Base-by-base conservation (phyloP, 1,284 basidiomycete genomes). In the Mrakiaceae sp. region DNA sequence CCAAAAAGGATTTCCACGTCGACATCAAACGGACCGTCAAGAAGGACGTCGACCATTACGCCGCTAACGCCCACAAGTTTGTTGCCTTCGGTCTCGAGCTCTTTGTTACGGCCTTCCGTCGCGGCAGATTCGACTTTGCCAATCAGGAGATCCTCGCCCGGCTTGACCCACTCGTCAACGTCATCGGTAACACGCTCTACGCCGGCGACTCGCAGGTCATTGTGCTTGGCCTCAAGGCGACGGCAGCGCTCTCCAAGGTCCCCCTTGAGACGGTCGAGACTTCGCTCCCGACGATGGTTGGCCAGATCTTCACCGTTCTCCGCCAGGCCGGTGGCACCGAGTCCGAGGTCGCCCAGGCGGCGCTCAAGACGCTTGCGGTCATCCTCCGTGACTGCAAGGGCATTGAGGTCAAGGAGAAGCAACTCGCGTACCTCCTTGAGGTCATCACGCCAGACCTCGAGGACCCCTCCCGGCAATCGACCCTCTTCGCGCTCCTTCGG, bases 181-280 rank as follows among this genome's bases (percentile, higher is more conserved):
- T 87, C 10, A 87, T 98, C 59, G 96, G 94, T 48, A 95, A 98
- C 73, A 88, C 90, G 0, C 82, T 98, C 0, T 98, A 97, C 74
- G 88, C 94, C 5, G 84, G 83, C 49, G 87, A 87, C 60, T 82
- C 87, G 6, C 79, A 85, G 12, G 89, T 98, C 12, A 79, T 97
- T n/a, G 78, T 83, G 9, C 81, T 88, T 0, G 89, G 87, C 7
- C 79, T 98, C 68, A 90, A 88, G 71, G 87, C 88, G 1, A 84
- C 87, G 0, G 86, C 90, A 0, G 86, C 86, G 11, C 85, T 98
- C 63, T 81, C 87, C 43, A 90, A 87, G 70, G 93, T 88, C 70
- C 93, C 95, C 1, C 78, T 98, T 8, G 84, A 86, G 65, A 83
- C 85, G 43, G 80, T 94, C 39, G 81, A 84, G 14, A 85, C 86